Base-by-base conservation (phyloP, 441 rosid genomes). In the Flueggea neowawraea region DNA sequence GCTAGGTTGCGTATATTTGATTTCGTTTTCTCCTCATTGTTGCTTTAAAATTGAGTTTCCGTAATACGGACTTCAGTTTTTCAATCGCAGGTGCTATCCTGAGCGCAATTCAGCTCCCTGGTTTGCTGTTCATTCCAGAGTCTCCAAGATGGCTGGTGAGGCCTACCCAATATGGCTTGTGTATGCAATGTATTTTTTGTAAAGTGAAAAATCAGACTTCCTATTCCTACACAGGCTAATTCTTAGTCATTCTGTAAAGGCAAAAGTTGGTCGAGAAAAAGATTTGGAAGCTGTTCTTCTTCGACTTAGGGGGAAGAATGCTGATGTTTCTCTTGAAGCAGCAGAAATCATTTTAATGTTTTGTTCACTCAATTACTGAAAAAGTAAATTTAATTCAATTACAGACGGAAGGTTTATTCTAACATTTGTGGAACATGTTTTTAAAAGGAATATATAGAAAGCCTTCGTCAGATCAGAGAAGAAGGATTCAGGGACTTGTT, bases 71-170 rank as follows among this genome's bases (percentile, higher is more conserved):
- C 10, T 43, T 43, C 3, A 6, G 45, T 6, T 6, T 43, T 43
- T 43, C 45, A 11, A 43, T 43, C 45, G 10, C 45, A 84, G 93
- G 75, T 50, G 52, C 53, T 3, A 57, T 76, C 74, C 93, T 90
- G 32, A 68, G 80, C 61, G 6, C 80, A 57, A 6, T 82, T 12
- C 87, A 81, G 56, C 58, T 79, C 14, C 2, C 71, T 6, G 84
- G 94, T 61, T 41, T 85, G 32, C 63, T 68, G 55, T 62, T 82
- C 54, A 71, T 83, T 63, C 85, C 90, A 14, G 95, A 85, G 70
- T 88, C 89, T 55, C 91, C 89, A 12, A 76, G 91, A 64, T 85
- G 89, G 91, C 76, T 88, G 84, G 91, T 85, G 64, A 76, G 80
- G 50, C 49, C 15, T 36, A 22, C 32, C 45, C 52, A 16, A n/a